Evolutionary conservation across 169 alveolate genomes (phyloP), one percentile per base, ranked within the genome.

Genomic region (Cryptosporidium ubiquitum): DNA sequence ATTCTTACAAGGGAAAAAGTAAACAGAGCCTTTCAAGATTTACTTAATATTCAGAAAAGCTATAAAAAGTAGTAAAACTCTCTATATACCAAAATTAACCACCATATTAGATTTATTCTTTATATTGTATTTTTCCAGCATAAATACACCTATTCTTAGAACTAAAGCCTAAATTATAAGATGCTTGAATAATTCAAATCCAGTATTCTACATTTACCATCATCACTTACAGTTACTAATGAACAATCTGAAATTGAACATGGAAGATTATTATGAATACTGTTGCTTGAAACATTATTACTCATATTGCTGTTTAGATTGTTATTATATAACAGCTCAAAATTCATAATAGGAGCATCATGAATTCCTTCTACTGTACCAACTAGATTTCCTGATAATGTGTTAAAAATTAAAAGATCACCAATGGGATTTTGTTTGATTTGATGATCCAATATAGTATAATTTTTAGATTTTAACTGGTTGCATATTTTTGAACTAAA

Each of bases 281-380:
- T 26, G 26, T 33, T 60, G 23, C 73, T 55, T 10, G 74, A 40
- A n/a, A 44, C 20, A 26, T 23, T 29, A 33, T 33, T 33, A 10
- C 42, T 29, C 14, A 64, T n/a, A 29, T 29, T 33, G n/a, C 26
- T n/a, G 18, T 29, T 33, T 55, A 55, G 66, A 18, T 29, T 58
- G 10, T 55, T 37, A 29, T 79, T 79, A 39, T 61, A 61, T 40
- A 79, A 20, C 10, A 79, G 66, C 31, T 79, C 89, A 44, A 79
- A 79, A 42, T 79, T 64, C 89, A 79, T 79, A 10, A 79, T 64
- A 29, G 89, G 89, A 31, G 89, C 89, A n/a, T 79, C 89, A 49
- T 79, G 89, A 7, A 79, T 37, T 23, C 89, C 89, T 33, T 79
- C 79, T 26, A 79, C 66, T 20, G 64, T 44, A 3, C 74, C 61